phyloP scores from a whole-genome alignment of 176 grass and related monocot species.

The Thinopyrum elongatum region DNA sequence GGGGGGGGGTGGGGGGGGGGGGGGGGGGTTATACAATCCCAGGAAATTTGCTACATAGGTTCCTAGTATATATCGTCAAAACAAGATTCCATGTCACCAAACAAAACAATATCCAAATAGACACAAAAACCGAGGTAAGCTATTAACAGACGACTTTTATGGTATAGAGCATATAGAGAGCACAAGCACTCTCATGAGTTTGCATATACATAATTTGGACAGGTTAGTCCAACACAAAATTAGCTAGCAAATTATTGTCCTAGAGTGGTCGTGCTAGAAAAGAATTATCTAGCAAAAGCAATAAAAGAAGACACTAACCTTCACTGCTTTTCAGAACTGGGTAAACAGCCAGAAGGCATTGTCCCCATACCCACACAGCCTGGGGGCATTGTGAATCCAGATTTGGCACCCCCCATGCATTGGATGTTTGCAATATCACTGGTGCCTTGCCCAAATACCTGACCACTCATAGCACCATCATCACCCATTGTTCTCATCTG shows the following conservation, averaged over 20 bases:
- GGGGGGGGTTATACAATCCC: background rate
- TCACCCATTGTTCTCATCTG: constrained; percentile 32
- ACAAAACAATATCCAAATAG: background rate
- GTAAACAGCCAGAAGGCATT: constrained; percentile 39
- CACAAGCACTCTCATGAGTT: too few relatives aligned
- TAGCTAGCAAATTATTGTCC: background rate
- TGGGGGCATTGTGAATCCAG: constrained; percentile 51
- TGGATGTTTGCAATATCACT: constrained; percentile 55
- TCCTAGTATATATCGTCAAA: background rate
- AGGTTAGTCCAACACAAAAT: background rate
- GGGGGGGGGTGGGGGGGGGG: too few relatives aligned
- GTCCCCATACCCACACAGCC: constrained; percentile 40
- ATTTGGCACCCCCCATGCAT: constrained; percentile 41
- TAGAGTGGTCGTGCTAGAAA: background rate
- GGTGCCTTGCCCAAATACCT: constrained; percentile 39
- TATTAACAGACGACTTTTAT: too few relatives aligned
- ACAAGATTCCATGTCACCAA: background rate
- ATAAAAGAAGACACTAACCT: constrained; percentile 37
- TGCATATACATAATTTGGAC: background rate
- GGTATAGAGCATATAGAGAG: too few relatives aligned
- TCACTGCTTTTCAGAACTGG: constrained; percentile 55
- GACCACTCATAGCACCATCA: constrained; percentile 16
- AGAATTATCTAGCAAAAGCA: background rate
- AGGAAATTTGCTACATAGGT: too few relatives aligned
- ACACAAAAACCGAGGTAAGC: background rate